Evolutionary conservation across 1,284 basidiomycete species (phyloP).

Genomic region (Cryptococcus sp.): DNA sequence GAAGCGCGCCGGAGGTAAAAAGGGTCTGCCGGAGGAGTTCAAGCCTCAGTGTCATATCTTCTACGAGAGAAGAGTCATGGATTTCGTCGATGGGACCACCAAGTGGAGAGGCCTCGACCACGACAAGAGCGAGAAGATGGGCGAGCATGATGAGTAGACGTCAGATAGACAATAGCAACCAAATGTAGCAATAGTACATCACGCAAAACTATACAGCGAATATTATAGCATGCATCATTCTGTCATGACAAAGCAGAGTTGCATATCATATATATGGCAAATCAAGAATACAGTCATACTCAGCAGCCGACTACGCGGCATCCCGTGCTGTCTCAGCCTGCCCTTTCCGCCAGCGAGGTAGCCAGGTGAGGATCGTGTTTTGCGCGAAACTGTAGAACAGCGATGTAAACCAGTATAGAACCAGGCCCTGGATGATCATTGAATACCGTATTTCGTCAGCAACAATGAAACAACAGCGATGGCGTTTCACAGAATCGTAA

Average conservation of each 20-base stretch:
- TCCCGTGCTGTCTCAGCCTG: slow-evolving; percentile 1
- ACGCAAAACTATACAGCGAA: background rate
- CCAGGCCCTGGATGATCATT: slow-evolving; percentile 49
- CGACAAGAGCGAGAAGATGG: slow-evolving; percentile 31
- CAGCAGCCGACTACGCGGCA: too few species aligned
- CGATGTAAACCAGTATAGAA: slow-evolving; percentile 58
- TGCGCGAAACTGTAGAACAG: slow-evolving; percentile 56
- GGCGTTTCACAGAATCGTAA: too few species aligned
- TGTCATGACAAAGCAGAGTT: background rate
- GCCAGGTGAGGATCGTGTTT: slow-evolving; percentile 26
- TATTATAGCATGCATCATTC: background rate
- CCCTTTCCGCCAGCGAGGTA: slow-evolving; percentile 1
- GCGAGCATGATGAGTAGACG: slow-evolving; percentile 22
- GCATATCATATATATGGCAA: too few species aligned
- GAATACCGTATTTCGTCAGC: background rate
- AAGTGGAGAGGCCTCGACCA: slow-evolving; percentile 38
- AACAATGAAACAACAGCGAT: too few species aligned
- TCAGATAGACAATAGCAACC: background rate
- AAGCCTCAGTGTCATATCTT: slow-evolving; percentile 38
- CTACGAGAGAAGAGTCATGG: slow-evolving; percentile 33
- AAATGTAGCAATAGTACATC: background rate
- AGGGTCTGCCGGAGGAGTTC: slow-evolving; percentile 31
- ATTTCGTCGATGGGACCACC: slow-evolving; percentile 32
- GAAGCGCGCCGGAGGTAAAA: slow-evolving; percentile 5
- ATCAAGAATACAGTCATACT: too few species aligned